These are phyloP conservation scores for Dendrocalamus sinicus DNA, from an alignment of 176 grass and related monocot species.

Conservation along the genomic window DNA sequence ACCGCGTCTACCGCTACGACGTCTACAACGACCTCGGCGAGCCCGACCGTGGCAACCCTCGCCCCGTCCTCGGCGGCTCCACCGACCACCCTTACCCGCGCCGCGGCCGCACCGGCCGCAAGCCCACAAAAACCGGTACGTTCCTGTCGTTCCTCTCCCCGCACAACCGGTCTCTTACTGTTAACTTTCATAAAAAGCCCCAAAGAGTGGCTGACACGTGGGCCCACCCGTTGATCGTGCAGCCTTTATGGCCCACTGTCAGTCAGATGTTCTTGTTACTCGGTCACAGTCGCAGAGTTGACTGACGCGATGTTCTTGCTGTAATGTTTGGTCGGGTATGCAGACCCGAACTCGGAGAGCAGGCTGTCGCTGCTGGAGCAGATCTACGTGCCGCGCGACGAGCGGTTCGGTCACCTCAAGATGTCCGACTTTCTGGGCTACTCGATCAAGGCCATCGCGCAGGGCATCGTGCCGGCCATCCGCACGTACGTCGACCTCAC, in stretches of 20 bases:
- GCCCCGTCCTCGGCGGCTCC: conserved; percentile 10
- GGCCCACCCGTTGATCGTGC: no score
- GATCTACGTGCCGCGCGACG: conserved; percentile 76
- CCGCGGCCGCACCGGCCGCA: conserved; percentile 38
- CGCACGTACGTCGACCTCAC: conserved; percentile 45
- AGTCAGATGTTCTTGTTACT: background rate
- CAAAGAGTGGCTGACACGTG: no score
- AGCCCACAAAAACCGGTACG: conserved; percentile 45
- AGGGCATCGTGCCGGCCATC: conserved; percentile 52
- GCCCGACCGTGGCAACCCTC: conserved; percentile 4
- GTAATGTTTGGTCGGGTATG: no score
- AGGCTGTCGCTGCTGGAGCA: conserved; percentile 50
- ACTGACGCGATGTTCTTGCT: background rate
- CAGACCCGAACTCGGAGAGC: conserved; percentile 59
- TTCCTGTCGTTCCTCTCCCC: no score
- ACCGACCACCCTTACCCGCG: conserved; percentile 25
- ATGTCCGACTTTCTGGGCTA: conserved; percentile 65
- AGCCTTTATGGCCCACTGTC: no score
- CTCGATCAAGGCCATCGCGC: conserved; percentile 55
- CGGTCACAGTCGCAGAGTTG: background rate
- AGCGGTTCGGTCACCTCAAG: conserved; percentile 73
- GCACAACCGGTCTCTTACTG: no score
- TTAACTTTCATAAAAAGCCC: no score
- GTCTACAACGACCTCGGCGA: conserved; percentile 61
- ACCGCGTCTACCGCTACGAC: conserved; percentile 58